A percentile compares a stretch with the other conserved stretches of the same genome.
Conservation (phyloP, 495 filamentous ascomycete genomes). For the Penicillium steckii region DNA sequence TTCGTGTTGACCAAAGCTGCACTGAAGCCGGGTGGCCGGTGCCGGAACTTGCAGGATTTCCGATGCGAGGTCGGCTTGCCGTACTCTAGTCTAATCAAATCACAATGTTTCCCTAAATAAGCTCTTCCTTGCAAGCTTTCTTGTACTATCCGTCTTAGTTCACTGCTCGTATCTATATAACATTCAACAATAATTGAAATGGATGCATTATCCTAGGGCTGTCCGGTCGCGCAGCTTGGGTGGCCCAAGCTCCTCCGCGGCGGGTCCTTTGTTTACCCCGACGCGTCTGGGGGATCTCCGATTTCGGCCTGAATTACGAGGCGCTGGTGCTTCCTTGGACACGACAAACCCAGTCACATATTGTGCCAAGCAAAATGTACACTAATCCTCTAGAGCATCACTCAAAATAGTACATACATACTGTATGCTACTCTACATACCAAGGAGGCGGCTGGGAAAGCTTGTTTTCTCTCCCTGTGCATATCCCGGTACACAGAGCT, state of each 20-base stretch:
- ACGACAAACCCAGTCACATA: background rate
- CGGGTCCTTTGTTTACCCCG: conserved; percentile 25
- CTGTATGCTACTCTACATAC: too few relatives aligned
- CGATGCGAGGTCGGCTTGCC: conserved; percentile 11
- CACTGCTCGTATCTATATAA: too few relatives aligned
- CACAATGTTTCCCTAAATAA: conserved; percentile 7
- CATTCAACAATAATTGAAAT: too few relatives aligned
- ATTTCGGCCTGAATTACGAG: conserved; percentile 16
- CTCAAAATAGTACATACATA: too few relatives aligned
- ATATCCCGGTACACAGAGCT: too few relatives aligned
- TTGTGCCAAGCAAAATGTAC: background rate
- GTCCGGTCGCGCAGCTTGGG: background rate
- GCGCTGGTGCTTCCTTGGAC: background rate
- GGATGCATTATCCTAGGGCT: background rate
- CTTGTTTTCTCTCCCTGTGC: too few relatives aligned
- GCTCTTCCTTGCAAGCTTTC: background rate
- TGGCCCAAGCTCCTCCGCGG: conserved; percentile 18
- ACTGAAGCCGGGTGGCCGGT: background rate
- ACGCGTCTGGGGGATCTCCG: conserved; percentile 33
- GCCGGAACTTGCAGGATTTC: background rate
- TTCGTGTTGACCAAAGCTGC: background rate
- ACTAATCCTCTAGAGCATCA: too few relatives aligned
- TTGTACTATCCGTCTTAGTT: too few relatives aligned
- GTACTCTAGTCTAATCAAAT: conserved; percentile 28
- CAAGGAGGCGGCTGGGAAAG: too few relatives aligned